Conservation (phyloP, 345 rosid genomes). For the Theobroma cacao region DNA sequence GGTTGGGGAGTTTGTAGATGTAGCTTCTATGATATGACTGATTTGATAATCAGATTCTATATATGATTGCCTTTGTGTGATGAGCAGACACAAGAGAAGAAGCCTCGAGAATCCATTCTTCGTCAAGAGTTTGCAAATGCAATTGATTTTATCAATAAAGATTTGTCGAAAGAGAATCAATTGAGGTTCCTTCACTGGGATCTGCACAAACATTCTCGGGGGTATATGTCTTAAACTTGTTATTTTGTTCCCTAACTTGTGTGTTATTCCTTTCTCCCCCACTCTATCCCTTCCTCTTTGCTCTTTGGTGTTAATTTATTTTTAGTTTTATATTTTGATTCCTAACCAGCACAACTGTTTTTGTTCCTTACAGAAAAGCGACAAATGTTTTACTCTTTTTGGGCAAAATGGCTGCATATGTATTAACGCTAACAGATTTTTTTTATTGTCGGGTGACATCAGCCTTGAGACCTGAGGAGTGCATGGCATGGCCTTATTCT, state of each 20-base stretch:
- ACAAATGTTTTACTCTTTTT: conserved; percentile 71
- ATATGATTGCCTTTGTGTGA: conserved; percentile 14
- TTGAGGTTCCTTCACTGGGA: conserved; percentile 90
- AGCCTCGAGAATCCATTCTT: conserved; percentile 92
- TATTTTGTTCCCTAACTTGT: background rate
- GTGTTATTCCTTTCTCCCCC: background rate
- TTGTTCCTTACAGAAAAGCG: conserved; percentile 61
- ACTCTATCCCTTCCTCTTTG: background rate
- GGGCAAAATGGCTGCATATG: conserved; percentile 80
- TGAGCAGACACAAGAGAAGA: conserved; percentile 63
- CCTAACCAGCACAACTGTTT: conserved; percentile 14
- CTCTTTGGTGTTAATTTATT: background rate
- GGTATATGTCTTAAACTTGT: conserved; percentile 42
- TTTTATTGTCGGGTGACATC: conserved; percentile 80
- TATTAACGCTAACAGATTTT: conserved; percentile 82
- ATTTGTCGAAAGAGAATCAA: conserved; percentile 70
- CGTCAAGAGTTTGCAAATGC: conserved; percentile 97
- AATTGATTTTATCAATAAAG: conserved; percentile 84
- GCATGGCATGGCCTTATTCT: conserved; percentile 39
- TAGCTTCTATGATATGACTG: background rate
- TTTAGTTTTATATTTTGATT: background rate
- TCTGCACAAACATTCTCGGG: conserved; percentile 77
- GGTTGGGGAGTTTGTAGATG: background rate
- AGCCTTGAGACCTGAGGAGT: conserved; percentile 50
- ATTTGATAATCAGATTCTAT: background rate